Evolutionary conservation across 306 rosid species (phyloP).

Genomic region (Prunus armeniaca): DNA sequence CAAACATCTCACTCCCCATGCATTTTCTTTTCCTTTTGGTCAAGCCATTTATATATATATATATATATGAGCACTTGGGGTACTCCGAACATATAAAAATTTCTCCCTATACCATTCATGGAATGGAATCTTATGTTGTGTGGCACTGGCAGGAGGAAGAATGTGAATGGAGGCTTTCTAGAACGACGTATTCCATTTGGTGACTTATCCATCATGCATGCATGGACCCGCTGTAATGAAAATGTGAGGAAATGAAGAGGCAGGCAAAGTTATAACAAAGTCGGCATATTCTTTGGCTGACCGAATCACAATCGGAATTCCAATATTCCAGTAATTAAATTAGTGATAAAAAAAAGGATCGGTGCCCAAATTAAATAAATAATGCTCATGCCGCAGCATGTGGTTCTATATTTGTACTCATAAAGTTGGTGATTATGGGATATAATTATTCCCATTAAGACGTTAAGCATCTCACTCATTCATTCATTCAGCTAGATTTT

Average conservation of each 20-base stretch:
- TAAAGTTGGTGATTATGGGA: slow-evolving; percentile 3
- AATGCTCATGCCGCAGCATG: slow-evolving; percentile 3
- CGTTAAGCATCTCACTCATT: background rate
- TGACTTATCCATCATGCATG: slow-evolving; percentile 20
- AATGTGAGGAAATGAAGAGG: background rate
- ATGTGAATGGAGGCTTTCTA: slow-evolving; percentile 35
- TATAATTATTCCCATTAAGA: background rate
- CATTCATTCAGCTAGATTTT: background rate
- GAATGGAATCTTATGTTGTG: background rate
- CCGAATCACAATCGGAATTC: background rate
- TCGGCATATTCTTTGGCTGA: background rate
- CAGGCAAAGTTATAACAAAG: no score
- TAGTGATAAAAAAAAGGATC: background rate
- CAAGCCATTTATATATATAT: background rate
- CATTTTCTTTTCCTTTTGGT: background rate
- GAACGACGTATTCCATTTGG: slow-evolving; percentile 30
- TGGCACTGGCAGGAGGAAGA: background rate
- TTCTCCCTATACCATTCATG: background rate
- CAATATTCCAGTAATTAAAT: no score
- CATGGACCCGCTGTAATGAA: slow-evolving; percentile 2
- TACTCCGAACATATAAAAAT: no score
- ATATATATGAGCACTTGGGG: background rate
- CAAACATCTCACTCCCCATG: slow-evolving; percentile 56
- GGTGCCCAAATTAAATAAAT: background rate
- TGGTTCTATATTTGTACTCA: background rate